Evolutionary conservation across 176 grass and related monocot species (phyloP).

Genomic region (Hordeum marinum): DNA sequence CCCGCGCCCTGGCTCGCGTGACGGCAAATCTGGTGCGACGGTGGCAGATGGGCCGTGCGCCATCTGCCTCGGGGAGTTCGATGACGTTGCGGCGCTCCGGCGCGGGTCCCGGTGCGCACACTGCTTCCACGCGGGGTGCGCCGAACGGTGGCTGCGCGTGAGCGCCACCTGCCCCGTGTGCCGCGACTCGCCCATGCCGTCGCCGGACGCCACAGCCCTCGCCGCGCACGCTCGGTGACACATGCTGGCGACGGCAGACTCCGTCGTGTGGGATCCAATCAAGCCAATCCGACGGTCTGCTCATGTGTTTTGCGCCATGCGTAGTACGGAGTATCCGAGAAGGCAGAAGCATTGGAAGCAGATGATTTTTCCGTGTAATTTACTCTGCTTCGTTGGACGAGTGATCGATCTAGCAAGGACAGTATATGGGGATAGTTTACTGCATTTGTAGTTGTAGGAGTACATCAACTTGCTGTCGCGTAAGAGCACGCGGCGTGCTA

Average conservation of each 20-base stretch:
- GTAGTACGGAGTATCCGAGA: not conserved
- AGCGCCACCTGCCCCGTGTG: conserved; percentile 79
- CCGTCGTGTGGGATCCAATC: not conserved
- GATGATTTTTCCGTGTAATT: not conserved
- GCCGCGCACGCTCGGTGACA: not conserved
- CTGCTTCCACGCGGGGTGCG: conserved; percentile 60
- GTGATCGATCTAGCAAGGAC: not conserved
- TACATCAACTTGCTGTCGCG: too few species aligned
- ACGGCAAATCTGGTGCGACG: not conserved
- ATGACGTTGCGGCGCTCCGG: conserved; percentile 34
- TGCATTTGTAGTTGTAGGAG: not conserved
- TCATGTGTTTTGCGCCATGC: not conserved
- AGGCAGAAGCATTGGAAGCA: not conserved
- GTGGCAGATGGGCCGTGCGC: conserved; percentile 27
- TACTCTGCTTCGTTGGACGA: not conserved
- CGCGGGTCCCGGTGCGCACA: conserved; percentile 56
- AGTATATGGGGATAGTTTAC: not conserved
- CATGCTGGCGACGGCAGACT: not conserved
- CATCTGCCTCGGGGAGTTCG: conserved; percentile 71
- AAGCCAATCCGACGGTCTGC: not conserved
- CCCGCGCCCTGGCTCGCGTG: not conserved
- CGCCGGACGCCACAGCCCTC: conserved; percentile 15
- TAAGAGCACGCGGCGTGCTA: too few species aligned
- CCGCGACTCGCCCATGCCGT: conserved; percentile 64
- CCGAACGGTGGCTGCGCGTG: conserved; percentile 64